Conservation (phyloP, 2,329 filamentous ascomycete genomes). For the Parastagonospora avenae region DNA sequence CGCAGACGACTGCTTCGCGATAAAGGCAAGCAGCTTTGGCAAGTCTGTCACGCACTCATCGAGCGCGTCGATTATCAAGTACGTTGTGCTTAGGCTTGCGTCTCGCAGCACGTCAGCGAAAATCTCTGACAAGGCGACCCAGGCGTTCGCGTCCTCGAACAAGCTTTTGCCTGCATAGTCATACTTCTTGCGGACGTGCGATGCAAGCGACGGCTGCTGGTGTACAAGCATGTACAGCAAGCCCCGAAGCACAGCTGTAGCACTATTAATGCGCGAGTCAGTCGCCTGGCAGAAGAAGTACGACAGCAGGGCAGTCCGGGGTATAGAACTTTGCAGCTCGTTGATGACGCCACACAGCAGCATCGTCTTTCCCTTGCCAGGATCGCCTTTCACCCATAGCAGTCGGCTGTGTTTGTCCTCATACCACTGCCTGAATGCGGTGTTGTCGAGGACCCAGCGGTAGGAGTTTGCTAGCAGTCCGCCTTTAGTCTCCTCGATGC, state of each 20-base stretch:
- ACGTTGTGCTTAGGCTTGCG: conserved; percentile 5
- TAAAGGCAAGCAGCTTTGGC: conserved; percentile 7
- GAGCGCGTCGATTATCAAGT: conserved; percentile 13
- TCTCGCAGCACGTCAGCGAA: conserved; percentile 50
- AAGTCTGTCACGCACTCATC: conserved; percentile 10
- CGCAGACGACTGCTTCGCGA: not conserved
- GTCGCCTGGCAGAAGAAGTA: conserved; percentile 49
- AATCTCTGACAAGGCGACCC: conserved; percentile 27
- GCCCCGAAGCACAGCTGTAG: conserved; percentile 49
- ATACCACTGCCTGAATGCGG: conserved; percentile 4
- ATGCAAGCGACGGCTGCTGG: conserved; percentile 39
- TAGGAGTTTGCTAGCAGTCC: conserved; percentile 5
- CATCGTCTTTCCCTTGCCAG: conserved; percentile 9
- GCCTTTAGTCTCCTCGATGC: too few species aligned
- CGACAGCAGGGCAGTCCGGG: conserved; percentile 16
- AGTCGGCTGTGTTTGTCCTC: not conserved
- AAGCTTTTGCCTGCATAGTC: conserved; percentile 8
- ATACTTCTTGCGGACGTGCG: conserved; percentile 31
- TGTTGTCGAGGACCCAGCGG: conserved; percentile 8
- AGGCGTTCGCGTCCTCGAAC: conserved; percentile 40
- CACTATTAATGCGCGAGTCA: too few species aligned
- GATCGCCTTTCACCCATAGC: conserved; percentile 6
- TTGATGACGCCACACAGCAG: conserved; percentile 22
- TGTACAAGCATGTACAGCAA: conserved; percentile 50
- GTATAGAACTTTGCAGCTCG: conserved; percentile 24